Base-by-base conservation (phyloP, 2,329 filamentous ascomycete genomes). In the Ceratocystis albifundus region DNA sequence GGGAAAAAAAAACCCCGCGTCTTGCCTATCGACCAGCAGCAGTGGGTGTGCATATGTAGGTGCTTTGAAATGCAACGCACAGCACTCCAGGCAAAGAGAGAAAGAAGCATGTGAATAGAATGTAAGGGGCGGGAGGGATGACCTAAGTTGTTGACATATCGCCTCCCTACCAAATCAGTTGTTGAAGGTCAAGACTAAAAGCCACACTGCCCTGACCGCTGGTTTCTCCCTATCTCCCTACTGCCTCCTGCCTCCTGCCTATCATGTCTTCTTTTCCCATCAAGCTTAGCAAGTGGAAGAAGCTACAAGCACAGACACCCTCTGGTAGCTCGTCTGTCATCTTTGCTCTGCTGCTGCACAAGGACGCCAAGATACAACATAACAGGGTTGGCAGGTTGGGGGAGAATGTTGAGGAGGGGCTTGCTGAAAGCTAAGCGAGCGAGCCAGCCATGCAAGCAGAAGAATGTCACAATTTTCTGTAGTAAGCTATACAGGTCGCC, bases 1-100 rank as follows among this genome's bases (percentile, higher is more conserved):
- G n/a, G n/a, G n/a, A n/a, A n/a, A 48, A 50, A 48, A 50, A 50
- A 50, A 50, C 46, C 17, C 46, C 53, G 53, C 25, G 53, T 30
- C 53, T n/a, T 30, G 22, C 30, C 50, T 57, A 28, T 28, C 4
- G 25, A n/a, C 3, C 15, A 17, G n/a, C 15, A 48, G 45, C 45
- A 48, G 45, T 10, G 32, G 32, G 8, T 8, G 32, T 36, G 10
- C 32, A 36, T 32, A 36, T 28, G 32, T 36, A 36, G 10, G 32
- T 36, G 32, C 32, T 36, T 36, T 36, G 32, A 10, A 36, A 46
- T 20, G 6, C 45, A n/a, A n/a, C n/a, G n/a, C n/a, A n/a, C n/a
- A n/a, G 45, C 4, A 46, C n/a, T 22, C n/a, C 46, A 50, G 46
- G 3, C n/a, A 20, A 8, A 4, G 22, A 7, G 5, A n/a, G 22